These are phyloP conservation scores for Pleurotus ostreatus DNA, from an alignment of 768 basidiomycete species.

Conservation along the genomic window DNA sequence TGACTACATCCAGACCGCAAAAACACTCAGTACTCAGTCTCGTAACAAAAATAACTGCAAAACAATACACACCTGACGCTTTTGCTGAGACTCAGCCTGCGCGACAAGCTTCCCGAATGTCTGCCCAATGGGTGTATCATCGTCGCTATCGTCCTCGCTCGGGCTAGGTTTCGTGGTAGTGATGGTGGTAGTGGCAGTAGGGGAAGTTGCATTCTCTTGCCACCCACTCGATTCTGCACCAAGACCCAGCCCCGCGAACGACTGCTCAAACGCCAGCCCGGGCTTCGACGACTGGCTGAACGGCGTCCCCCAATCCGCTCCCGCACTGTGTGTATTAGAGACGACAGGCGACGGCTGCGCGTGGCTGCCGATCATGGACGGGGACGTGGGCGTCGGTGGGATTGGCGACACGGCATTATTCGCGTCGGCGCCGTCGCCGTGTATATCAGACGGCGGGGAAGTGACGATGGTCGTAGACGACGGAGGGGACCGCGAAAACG, in stretches of 20 bases:
- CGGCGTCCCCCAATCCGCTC: slow-evolving; percentile 22
- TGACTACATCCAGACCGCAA: neutral
- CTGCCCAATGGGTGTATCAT: slow-evolving; percentile 64
- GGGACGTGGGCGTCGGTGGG: slow-evolving; percentile 14
- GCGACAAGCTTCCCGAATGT: slow-evolving; percentile 18
- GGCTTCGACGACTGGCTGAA: slow-evolving; percentile 21
- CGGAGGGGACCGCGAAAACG: slow-evolving; percentile 12
- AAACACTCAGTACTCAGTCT: too few relatives aligned
- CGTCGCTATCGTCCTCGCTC: slow-evolving; percentile 58
- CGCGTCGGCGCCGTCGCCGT: too few relatives aligned
- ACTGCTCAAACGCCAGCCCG: slow-evolving; percentile 23
- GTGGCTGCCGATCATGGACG: slow-evolving; percentile 14
- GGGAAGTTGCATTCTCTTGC: slow-evolving; percentile 36
- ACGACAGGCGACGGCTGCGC: slow-evolving; percentile 24
- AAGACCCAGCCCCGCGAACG: slow-evolving; percentile 33
- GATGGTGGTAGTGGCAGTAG: neutral
- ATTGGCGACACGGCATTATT: slow-evolving; percentile 21
- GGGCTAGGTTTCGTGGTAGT: neutral
- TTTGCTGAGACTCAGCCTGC: slow-evolving; percentile 1
- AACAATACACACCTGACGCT: neutral
- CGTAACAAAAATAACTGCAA: neutral
- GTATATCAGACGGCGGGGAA: neutral
- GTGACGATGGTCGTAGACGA: slow-evolving; percentile 12
- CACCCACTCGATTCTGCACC: slow-evolving; percentile 41
- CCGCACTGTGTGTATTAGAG: slow-evolving; percentile 11